Evolutionary conservation across 2,329 filamentous ascomycete species (phyloP).

Genomic region (Fusarium poae): DNA sequence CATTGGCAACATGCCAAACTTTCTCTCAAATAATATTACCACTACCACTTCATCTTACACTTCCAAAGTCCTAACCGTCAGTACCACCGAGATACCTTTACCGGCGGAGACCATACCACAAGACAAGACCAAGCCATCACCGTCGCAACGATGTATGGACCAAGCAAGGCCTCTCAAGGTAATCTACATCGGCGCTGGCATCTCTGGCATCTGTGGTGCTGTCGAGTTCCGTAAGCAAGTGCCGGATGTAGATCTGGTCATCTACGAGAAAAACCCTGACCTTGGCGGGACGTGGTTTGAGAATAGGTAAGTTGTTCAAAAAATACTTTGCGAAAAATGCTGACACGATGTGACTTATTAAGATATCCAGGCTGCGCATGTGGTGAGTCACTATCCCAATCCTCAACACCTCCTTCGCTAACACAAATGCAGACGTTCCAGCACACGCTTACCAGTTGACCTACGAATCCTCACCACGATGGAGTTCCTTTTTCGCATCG

Average conservation of each 20-base stretch:
- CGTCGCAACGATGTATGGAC: conserved; percentile 14
- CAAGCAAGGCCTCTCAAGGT: conserved; percentile 15
- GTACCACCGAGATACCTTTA: background rate
- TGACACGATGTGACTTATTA: background rate
- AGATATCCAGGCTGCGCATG: conserved; percentile 26
- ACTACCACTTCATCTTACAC: accelerated
- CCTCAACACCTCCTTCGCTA: accelerated
- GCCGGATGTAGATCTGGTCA: conserved; percentile 3
- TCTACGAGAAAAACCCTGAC: conserved; percentile 27
- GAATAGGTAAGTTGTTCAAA: background rate
- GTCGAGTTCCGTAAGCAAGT: conserved; percentile 21
- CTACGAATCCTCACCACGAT: conserved; percentile 14
- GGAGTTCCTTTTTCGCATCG: conserved; percentile 23
- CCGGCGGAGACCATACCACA: background rate
- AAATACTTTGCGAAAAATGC: accelerated
- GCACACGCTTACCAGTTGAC: conserved; percentile 20
- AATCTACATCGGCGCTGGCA: conserved; percentile 16
- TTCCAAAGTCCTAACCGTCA: background rate
- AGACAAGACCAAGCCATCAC: background rate
- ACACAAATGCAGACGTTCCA: background rate
- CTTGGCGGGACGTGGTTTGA: conserved; percentile 27
- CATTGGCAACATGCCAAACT: background rate
- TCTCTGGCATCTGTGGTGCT: conserved; percentile 15
- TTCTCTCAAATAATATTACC: background rate
- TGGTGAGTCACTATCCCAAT: background rate